Conservation (phyloP, 345 rosid genomes). For the Bretschneidera sinensis region DNA sequence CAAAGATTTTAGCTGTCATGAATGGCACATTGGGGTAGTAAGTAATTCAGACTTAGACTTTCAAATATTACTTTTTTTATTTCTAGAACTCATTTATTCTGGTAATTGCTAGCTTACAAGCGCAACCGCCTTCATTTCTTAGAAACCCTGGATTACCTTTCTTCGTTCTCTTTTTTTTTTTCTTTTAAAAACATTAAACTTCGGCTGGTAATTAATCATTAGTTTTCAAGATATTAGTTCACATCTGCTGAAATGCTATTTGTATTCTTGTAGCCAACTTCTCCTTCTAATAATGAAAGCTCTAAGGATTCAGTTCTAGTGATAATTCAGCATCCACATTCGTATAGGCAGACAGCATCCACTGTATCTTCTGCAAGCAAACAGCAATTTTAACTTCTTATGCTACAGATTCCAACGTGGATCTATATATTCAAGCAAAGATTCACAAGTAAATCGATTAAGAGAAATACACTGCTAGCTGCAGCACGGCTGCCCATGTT, state of each 20-base stretch:
- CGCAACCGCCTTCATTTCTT: no score
- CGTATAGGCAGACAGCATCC: conserved; percentile 19
- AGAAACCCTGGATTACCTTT: no score
- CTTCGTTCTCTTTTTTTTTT: no score
- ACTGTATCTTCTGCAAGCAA: neutral
- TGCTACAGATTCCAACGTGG: neutral
- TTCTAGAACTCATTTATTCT: no score
- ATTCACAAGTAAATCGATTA: no score
- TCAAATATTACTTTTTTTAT: neutral
- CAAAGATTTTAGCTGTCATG: conserved; percentile 53
- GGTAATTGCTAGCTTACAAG: no score
- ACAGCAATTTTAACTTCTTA: conserved; percentile 12
- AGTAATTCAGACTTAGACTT: conserved; percentile 21
- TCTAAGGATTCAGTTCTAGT: conserved; percentile 54
- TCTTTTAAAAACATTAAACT: neutral
- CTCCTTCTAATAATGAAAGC: conserved; percentile 28
- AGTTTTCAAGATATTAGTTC: neutral
- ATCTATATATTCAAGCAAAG: neutral
- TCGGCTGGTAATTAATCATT: neutral
- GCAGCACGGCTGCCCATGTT: no score
- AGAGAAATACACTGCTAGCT: no score
- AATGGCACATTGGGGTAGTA: conserved; percentile 95
- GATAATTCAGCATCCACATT: conserved; percentile 68
- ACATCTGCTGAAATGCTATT: conserved; percentile 9
- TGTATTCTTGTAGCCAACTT: conserved; percentile 49